Conservation (phyloP, 176 grass and related monocot genomes). For the Puccinellia tenuiflora region DNA sequence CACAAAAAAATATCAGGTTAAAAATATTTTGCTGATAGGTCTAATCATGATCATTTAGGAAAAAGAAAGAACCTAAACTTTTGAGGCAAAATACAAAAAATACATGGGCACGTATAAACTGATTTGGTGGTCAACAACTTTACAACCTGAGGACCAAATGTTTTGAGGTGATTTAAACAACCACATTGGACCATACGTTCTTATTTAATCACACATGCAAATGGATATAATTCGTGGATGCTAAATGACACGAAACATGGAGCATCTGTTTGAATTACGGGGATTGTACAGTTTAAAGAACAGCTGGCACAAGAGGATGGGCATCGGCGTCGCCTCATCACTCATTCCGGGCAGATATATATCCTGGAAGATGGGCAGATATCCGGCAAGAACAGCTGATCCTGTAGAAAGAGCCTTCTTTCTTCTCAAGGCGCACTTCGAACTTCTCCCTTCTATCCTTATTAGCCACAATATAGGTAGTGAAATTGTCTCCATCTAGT, state of each 20-base stretch:
- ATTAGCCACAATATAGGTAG: too few relatives aligned
- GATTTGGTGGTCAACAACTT: not conserved
- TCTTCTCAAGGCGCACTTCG: too few relatives aligned
- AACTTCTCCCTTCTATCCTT: too few relatives aligned
- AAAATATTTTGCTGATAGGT: too few relatives aligned
- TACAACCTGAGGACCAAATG: not conserved
- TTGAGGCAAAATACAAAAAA: not conserved
- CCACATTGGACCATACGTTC: not conserved
- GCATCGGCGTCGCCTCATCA: too few relatives aligned
- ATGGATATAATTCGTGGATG: conserved; percentile 1
- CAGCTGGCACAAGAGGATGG: conserved; percentile 18
- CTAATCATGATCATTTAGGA: too few relatives aligned
- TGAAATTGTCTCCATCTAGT: too few relatives aligned
- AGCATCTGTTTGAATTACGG: conserved; percentile 6
- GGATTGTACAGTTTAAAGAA: conserved; percentile 2
- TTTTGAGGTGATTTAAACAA: not conserved
- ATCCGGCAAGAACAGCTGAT: too few relatives aligned
- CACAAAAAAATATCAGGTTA: too few relatives aligned
- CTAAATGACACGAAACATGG: not conserved
- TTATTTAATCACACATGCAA: conserved; percentile 35
- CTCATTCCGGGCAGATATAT: too few relatives aligned
- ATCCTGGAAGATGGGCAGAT: too few relatives aligned
- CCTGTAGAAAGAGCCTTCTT: too few relatives aligned
- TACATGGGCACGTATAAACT: not conserved
- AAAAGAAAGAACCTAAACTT: not conserved